phyloP scores from a whole-genome alignment of 129 eudicot genomes.

The Lonicera japonica region DNA sequence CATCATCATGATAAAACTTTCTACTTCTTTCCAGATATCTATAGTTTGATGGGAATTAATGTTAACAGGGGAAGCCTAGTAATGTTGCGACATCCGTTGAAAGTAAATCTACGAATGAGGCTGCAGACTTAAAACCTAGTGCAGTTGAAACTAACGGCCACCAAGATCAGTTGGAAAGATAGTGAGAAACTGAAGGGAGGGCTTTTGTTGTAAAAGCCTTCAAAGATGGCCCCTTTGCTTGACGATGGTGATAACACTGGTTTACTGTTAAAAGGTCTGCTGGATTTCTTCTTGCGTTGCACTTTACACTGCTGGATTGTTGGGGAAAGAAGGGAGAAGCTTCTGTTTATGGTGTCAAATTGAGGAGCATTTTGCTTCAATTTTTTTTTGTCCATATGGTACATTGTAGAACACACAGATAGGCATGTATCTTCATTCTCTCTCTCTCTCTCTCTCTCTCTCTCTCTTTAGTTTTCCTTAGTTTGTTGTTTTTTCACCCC shows the following conservation, averaged over 20 bases:
- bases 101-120: constrained; percentile 21
- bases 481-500: too few relatives aligned
- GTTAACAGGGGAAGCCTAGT: constrained; percentile 32
- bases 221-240: constrained; percentile 9
- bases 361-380: neutral
- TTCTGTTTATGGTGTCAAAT: neutral
- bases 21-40: neutral
- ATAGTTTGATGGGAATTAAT: neutral
- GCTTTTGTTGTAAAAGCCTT: neutral
- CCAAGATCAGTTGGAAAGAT: constrained; percentile 35
- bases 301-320: neutral
- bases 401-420: too few relatives aligned
- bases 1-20: neutral
- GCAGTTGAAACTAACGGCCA: constrained; percentile 14
- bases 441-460: too few relatives aligned
- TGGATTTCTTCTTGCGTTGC: neutral
- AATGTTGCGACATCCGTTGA: constrained; percentile 13
- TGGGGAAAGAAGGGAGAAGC: neutral
- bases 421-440: too few relatives aligned
- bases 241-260: constrained; percentile 1
- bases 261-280: neutral
- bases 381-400: too few relatives aligned
- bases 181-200: constrained; percentile 1
- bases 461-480: too few relatives aligned
- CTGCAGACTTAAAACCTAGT: neutral